A percentile compares a stretch with the other conserved stretches of the same genome.
Evolutionary conservation across 169 alveolate species (phyloP).

Genomic region (Eimeria necatrix): DNA sequence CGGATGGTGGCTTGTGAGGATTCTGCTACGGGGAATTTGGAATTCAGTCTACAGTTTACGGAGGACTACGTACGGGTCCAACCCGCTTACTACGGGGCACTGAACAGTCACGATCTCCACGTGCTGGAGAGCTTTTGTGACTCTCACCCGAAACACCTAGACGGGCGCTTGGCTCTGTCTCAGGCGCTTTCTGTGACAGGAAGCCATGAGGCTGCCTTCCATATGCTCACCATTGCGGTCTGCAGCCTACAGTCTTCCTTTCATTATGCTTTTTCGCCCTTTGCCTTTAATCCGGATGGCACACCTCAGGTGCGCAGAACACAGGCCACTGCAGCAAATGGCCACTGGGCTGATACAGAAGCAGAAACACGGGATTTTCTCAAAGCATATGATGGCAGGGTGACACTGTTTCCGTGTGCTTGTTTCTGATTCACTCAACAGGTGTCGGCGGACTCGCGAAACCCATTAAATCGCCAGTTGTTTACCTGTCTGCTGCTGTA

Average conservation of each 20-base stretch:
- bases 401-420: too few species aligned
- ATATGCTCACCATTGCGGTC: not conserved
- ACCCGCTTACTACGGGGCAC: not conserved
- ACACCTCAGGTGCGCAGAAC: slow-evolving; percentile 24
- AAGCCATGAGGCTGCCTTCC: slow-evolving; percentile 17
- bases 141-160: slow-evolving; percentile 26
- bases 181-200: not conserved
- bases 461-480: slow-evolving; percentile 50
- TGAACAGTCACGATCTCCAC: slow-evolving; percentile 20
- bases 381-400: too few species aligned
- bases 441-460: slow-evolving; percentile 63
- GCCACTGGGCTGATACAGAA: too few species aligned
- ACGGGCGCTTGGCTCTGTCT: slow-evolving; percentile 46
- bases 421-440: not conserved
- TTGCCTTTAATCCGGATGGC: slow-evolving; percentile 11
- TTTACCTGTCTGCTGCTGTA: not conserved
- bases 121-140: slow-evolving; percentile 4
- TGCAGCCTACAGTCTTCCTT: slow-evolving; percentile 8
- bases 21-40: not conserved
- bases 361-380: too few species aligned
- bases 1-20: not conserved
- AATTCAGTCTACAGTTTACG: slow-evolving; percentile 48
- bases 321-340: too few species aligned
- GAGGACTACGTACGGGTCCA: slow-evolving; percentile 41
- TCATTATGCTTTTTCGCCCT: slow-evolving; percentile 63